Evolutionary conservation across 1,284 basidiomycete genomes (phyloP).

Genomic region (Naganishia albida): DNA sequence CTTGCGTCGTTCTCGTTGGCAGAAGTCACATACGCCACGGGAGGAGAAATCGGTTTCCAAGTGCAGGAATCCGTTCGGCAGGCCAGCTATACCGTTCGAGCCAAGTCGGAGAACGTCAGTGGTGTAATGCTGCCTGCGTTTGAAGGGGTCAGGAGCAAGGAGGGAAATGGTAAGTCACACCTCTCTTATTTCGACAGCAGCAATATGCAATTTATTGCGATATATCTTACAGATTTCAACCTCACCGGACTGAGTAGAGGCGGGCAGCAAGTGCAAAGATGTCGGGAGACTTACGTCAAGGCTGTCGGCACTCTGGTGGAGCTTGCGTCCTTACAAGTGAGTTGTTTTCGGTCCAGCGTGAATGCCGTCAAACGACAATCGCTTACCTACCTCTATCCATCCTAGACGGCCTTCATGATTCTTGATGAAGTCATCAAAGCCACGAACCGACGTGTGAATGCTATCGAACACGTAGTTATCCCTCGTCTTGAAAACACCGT

Average conservation of each 20-base stretch:
- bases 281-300: conserved; percentile 94
- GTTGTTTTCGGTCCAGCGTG: conserved; percentile 17
- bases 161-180: conserved; percentile 67
- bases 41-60: conserved; percentile 92
- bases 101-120: conserved; percentile 97
- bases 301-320: conserved; percentile 96
- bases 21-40: conserved; percentile 93
- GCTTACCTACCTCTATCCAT: not conserved
- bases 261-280: conserved; percentile 91
- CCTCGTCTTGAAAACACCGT: conserved; percentile 96
- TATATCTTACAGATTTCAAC: conserved; percentile 74
- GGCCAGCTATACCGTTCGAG: conserved; percentile 88
- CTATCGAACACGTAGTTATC: conserved; percentile 97
- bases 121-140: conserved; percentile 97
- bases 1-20: conserved; percentile 97
- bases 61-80: conserved; percentile 67
- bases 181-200: too few relatives aligned
- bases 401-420: conserved; percentile 94
- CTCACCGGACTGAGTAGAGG: conserved; percentile 96
- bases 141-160: conserved; percentile 75
- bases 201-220: not conserved
- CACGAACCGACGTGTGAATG: conserved; percentile 97
- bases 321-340: conserved; percentile 76
- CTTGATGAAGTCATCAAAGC: conserved; percentile 98
- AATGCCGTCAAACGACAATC: not conserved